Evolutionary conservation across 2,329 filamentous ascomycete genomes (phyloP).

Genomic region (Penicillium sp.): DNA sequence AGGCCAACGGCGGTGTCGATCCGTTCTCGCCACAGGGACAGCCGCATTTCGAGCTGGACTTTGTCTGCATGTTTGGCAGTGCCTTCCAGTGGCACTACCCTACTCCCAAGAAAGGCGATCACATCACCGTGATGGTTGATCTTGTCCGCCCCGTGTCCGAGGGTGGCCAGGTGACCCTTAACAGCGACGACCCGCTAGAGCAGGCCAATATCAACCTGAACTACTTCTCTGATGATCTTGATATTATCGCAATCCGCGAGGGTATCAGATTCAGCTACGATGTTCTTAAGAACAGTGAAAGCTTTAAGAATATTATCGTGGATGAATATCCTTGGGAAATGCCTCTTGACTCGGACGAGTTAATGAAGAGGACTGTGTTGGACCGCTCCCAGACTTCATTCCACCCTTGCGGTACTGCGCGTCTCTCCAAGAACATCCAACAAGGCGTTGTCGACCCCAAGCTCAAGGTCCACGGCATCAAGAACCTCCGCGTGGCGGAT

Average conservation of each 20-base stretch:
- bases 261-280: constrained; percentile 57
- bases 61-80: too few relatives aligned
- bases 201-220: constrained; percentile 47
- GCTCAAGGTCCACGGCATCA: constrained; percentile 55
- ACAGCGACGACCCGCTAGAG: constrained; percentile 37
- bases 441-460: constrained; percentile 54
- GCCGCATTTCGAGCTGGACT: too few relatives aligned
- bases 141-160: constrained; percentile 50
- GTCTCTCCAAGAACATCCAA: constrained; percentile 52
- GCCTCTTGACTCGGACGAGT: constrained; percentile 56
- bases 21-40: too few relatives aligned
- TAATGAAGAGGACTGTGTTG: constrained; percentile 56
- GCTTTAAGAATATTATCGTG: constrained; percentile 47
- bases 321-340: constrained; percentile 60
- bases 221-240: constrained; percentile 49
- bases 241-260: constrained; percentile 59
- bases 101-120: constrained; percentile 45
- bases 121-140: constrained; percentile 58
- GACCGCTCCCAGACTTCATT: constrained; percentile 57
- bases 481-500: constrained; percentile 55
- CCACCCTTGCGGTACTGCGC: constrained; percentile 56
- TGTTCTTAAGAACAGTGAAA: constrained; percentile 56
- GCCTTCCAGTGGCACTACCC: too few relatives aligned
- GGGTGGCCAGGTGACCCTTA: constrained; percentile 39
- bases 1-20: too few relatives aligned